Conservation (phyloP, 352 stramenopile species). For the Sclerospora graminicola region DNA sequence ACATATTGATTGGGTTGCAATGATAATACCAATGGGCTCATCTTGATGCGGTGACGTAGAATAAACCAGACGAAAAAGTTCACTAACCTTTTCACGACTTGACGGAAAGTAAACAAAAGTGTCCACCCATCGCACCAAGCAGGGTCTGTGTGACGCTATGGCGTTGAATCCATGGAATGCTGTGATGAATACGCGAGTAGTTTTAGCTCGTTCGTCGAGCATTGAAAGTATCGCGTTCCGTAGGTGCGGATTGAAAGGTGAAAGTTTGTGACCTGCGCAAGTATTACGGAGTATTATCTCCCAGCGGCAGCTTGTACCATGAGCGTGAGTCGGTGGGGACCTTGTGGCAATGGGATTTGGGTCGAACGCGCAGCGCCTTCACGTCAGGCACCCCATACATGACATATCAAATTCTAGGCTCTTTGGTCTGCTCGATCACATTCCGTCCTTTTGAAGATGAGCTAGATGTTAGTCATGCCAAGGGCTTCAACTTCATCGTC, state of each 20-base stretch:
- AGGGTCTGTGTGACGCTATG: conserved; percentile 88
- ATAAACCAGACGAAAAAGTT: too few relatives aligned
- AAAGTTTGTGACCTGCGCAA: conserved; percentile 97
- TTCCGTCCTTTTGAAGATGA: conserved; percentile 99
- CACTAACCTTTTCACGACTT: too few relatives aligned
- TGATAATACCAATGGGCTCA: conserved; percentile 73
- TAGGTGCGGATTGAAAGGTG: conserved; percentile 90
- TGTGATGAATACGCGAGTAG: conserved; percentile 95
- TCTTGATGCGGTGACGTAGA: conserved; percentile 41
- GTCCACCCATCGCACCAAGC: conserved; percentile 86
- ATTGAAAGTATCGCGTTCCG: conserved; percentile 93
- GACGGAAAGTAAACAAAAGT: conserved; percentile 91
- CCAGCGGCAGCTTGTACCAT: conserved; percentile 78
- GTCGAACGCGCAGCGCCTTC: conserved; percentile 80
- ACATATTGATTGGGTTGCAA: conserved; percentile 81
- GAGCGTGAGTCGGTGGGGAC: conserved; percentile 93
- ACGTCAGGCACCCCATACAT: conserved; percentile 81
- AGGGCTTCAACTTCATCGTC: conserved; percentile 79
- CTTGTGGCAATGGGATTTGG: conserved; percentile 92
- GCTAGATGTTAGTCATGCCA: conserved; percentile 89
- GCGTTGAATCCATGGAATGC: conserved; percentile 95
- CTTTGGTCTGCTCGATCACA: conserved; percentile 79
- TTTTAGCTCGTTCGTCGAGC: conserved; percentile 83
- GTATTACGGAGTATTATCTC: conserved; percentile 92
- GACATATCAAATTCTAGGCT: conserved; percentile 80